Evolutionary conservation across 345 rosid species (phyloP), one percentile per base, ranked within the genome.

Genomic region (Gossypium ekmanianum): DNA sequence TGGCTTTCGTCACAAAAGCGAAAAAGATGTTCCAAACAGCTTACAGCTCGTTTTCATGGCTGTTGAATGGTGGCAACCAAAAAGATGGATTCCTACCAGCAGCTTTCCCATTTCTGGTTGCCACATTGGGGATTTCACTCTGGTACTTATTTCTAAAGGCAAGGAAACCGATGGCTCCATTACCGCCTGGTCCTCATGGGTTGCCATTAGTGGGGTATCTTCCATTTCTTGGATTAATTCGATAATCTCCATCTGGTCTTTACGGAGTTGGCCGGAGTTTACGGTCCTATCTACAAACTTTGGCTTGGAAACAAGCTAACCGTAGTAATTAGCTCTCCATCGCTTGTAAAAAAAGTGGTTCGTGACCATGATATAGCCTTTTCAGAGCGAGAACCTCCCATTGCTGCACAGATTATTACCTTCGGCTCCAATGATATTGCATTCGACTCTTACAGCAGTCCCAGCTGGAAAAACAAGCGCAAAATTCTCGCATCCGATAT

Each of bases 251-350:
- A 81, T 26, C 17, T 50, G 1, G 4, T 9, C 12, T 84, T 81
- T 75, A 71, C 65, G 29, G 64, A 72, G 6, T 39, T 81, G 57
- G 77, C 83, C 2, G 17, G 0, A 29, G 10, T 14, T 3, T 79
- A 84, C 6, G 81, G 85, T 26, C 83, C 83, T 2, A 73, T 84
- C 34, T 77, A 22, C 75, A 84, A 72, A 52, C 73, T 81, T 22
- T 41, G 51, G 17, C 65, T 81, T 1, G 87, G 85, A 14, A 65
- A 61, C 56, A 77, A 73, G 0, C 52, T 63, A 34, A 77, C 27
- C 17, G 78, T 84, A 4, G 72, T 84, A 12, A 18, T 84, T 8
- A 79, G 73, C 81, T 79, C 81, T 1, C 83, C 87, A 2, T 66
- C 66, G 9, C 43, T 81, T 1, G 83, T 27, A 4, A 79, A 77